phyloP scores from a whole-genome alignment of 2,329 filamentous ascomycete species.

The Capronia americana region DNA sequence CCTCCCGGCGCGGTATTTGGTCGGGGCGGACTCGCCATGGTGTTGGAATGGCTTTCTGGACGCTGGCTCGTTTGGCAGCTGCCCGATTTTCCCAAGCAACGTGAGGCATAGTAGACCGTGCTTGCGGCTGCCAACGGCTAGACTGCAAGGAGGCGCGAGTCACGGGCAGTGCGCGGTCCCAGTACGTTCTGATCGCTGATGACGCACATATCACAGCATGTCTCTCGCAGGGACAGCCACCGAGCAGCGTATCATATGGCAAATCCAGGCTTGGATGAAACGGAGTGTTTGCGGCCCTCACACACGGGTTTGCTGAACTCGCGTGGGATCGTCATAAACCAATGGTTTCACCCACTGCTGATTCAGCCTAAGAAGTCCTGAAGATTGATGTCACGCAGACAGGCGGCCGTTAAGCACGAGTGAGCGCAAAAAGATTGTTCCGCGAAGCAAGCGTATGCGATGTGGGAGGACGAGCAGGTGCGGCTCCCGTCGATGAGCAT shows the following conservation, averaged over 20 bases:
- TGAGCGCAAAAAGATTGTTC: neutral
- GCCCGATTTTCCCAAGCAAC: conserved; percentile 24
- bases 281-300: neutral
- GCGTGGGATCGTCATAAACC: neutral
- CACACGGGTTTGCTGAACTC: neutral
- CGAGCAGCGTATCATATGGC: neutral
- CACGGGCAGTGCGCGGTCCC: neutral
- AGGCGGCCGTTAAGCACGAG: neutral
- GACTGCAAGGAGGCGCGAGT: neutral
- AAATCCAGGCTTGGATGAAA: neutral
- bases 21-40: conserved; percentile 14
- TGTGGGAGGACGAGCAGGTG: neutral
- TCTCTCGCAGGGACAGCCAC: neutral
- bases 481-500: neutral
- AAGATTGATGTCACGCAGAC: neutral
- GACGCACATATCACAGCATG: neutral
- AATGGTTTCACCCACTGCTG: neutral
- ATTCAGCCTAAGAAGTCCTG: neutral
- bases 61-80: conserved; percentile 17
- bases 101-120: conserved; percentile 1
- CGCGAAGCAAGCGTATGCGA: conserved; percentile 1
- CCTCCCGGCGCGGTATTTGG: conserved; percentile 7
- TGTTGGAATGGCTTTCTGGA: conserved; percentile 22
- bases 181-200: neutral
- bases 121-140: neutral